Evolutionary conservation across 768 basidiomycete genomes (phyloP).

Genomic region (Mycena galericulata): DNA sequence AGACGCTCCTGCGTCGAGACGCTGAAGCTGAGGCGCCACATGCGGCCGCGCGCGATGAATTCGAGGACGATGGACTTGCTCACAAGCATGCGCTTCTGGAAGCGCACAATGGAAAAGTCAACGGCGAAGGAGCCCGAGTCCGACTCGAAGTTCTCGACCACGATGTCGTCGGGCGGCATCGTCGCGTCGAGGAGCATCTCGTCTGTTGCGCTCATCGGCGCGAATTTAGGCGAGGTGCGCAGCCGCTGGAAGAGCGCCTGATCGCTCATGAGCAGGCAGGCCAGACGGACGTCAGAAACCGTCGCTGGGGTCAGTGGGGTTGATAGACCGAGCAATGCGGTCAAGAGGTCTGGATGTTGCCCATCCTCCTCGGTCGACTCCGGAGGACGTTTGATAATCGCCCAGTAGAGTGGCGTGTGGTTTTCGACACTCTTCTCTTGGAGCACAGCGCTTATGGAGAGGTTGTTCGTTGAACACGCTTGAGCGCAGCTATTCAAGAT

Average conservation of each 20-base stretch:
- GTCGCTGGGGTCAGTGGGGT: slow-evolving; percentile 56
- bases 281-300: slow-evolving; percentile 71
- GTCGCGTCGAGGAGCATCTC: slow-evolving; percentile 60
- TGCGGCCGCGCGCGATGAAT: slow-evolving; percentile 72
- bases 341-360: slow-evolving; percentile 19
- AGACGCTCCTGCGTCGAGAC: slow-evolving; percentile 33
- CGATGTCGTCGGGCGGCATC: slow-evolving; percentile 64
- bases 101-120: slow-evolving; percentile 65
- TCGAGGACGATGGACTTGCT: slow-evolving; percentile 68
- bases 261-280: slow-evolving; percentile 74
- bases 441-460: slow-evolving; percentile 56
- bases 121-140: slow-evolving; percentile 55
- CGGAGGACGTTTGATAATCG: slow-evolving; percentile 37
- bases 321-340: slow-evolving; percentile 44
- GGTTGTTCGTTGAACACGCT: slow-evolving; percentile 53
- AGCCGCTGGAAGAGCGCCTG: slow-evolving; percentile 71
- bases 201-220: slow-evolving; percentile 65
- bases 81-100: slow-evolving; percentile 78
- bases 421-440: slow-evolving; percentile 61
- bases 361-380: slow-evolving; percentile 6
- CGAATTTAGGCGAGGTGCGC: slow-evolving; percentile 61
- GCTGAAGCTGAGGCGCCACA: slow-evolving; percentile 65
- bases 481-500: slow-evolving; percentile 60
- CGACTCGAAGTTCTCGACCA: slow-evolving; percentile 61
- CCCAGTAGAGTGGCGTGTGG: slow-evolving; percentile 66